Evolutionary conservation across 768 basidiomycete genomes (phyloP), one percentile per base, ranked within the genome.

Genomic region (Panellus pusillus): DNA sequence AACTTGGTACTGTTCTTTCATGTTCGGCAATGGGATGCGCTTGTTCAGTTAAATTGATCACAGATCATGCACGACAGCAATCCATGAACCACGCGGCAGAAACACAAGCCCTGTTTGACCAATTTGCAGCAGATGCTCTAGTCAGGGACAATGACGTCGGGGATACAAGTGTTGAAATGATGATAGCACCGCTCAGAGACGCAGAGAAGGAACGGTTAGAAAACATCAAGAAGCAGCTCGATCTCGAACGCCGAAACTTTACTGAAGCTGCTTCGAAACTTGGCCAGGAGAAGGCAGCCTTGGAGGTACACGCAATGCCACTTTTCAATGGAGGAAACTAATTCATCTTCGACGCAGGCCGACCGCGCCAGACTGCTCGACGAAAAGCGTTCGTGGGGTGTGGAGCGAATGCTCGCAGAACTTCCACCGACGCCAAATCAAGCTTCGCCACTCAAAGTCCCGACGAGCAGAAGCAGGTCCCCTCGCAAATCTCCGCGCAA

Each of bases 311-410:
- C 38, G 20, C 24, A 2, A 13, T 54, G 24, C 18, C 48, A 13
- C 44, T 45, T 49, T 13, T 29, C 8, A 51, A 39, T 55, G 36
- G 63, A 38, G 36, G 27, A 54, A 28, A 46, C 50, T 55, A 36
- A 55, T 37, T 46, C 36, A 24, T 43, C 2, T 40, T n/a, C 9
- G 17, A n/a, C 48, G 15, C 60, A 91, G 89, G 79, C 78, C 9
- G 85, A 89, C 63, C 78, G 81, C 18, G 63, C 82, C 24, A 77
- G 75, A 50, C 75, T 90, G 38, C 40, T 79, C 44, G 86, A 90
- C 57, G 89, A 91, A 65, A 87, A 81, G 63, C 79, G 85, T n/a
- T 71, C 77, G n/a, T 89, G 86, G 88, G 78, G 85, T 52, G 79
- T 83, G 1, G 76, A 86, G 43, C 72, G 72, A 65, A 84, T 88